phyloP scores from a whole-genome alignment of 2,329 filamentous ascomycete genomes.

The Claviceps pazoutovae region DNA sequence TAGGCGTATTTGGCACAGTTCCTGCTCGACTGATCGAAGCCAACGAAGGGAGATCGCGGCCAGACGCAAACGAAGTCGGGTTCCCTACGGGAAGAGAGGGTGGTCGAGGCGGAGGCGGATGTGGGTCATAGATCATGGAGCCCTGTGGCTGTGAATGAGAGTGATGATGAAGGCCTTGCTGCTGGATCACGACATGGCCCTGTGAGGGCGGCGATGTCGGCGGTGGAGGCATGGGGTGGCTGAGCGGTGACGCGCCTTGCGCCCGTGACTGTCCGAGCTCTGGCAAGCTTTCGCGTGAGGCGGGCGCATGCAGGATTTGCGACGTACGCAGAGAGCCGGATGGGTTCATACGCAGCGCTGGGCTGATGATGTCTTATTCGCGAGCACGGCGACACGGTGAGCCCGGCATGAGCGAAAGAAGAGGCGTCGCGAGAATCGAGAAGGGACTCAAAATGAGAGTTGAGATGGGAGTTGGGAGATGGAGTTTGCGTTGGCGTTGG shows the following conservation, averaged over 20 bases:
- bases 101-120: slow-evolving; percentile 32
- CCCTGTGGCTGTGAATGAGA: slow-evolving; percentile 16
- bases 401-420: slow-evolving; percentile 2
- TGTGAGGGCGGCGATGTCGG: slow-evolving; percentile 28
- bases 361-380: slow-evolving; percentile 4
- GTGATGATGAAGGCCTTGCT: slow-evolving; percentile 14
- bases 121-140: slow-evolving; percentile 28
- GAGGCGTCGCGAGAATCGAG: slow-evolving; percentile 2
- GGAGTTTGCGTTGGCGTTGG: neutral
- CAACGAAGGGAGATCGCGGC: slow-evolving; percentile 40
- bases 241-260: slow-evolving; percentile 31
- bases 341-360: slow-evolving; percentile 2
- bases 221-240: slow-evolving; percentile 32
- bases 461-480: neutral
- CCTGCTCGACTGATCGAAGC: slow-evolving; percentile 33
- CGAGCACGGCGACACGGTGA: slow-evolving; percentile 5
- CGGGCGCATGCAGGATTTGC: slow-evolving; percentile 22
- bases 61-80: slow-evolving; percentile 29
- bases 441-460: neutral
- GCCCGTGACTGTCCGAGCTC: slow-evolving; percentile 26
- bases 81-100: slow-evolving; percentile 29
- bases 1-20: slow-evolving; percentile 34
- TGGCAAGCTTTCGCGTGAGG: slow-evolving; percentile 17
- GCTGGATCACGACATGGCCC: slow-evolving; percentile 11
- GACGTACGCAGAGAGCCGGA: slow-evolving; percentile 15